phyloP scores from a whole-genome alignment of 495 filamentous ascomycete genomes.

The Aspergillus sclerotiicarbonarius region DNA sequence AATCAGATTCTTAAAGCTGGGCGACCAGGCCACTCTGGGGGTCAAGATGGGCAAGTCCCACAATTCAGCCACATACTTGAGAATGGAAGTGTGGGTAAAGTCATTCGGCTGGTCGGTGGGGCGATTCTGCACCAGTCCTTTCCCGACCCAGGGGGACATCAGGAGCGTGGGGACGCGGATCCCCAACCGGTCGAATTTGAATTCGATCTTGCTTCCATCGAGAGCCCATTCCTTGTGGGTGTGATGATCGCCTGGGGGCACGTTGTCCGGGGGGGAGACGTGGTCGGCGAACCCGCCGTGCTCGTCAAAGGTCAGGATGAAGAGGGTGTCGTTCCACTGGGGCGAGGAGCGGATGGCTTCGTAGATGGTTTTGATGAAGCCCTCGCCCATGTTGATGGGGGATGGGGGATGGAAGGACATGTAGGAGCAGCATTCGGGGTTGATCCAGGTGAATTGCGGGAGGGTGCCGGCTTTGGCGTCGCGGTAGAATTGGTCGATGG shows the following conservation, averaged over 20 bases:
- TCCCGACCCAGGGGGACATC: constrained; percentile 49
- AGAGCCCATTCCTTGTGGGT: constrained; percentile 41
- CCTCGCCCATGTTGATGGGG: constrained; percentile 47
- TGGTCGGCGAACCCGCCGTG: constrained; percentile 53
- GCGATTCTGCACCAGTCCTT: constrained; percentile 42
- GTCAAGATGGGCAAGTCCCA: constrained; percentile 44
- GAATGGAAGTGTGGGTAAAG: constrained; percentile 47
- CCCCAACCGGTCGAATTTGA: constrained; percentile 51
- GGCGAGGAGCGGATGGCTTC: constrained; percentile 46
- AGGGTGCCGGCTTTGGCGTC: constrained; percentile 42
- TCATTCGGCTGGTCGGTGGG: constrained; percentile 28
- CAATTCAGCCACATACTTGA: constrained; percentile 41
- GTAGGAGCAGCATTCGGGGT: constrained; percentile 51
- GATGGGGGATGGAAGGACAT: constrained; percentile 50
- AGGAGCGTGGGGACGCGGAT: constrained; percentile 49
- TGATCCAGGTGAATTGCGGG: constrained; percentile 50
- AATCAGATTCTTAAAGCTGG: constrained; percentile 40
- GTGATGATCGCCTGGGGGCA: constrained; percentile 40
- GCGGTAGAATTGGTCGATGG: constrained; percentile 35
- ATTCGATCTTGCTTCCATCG: constrained; percentile 43
- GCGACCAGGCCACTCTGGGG: constrained; percentile 43
- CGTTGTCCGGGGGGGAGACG: constrained; percentile 43
- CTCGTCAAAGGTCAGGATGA: constrained; percentile 52
- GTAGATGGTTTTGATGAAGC: constrained; percentile 51
- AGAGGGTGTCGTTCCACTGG: constrained; percentile 50